Evolutionary conservation across 805 yeast genomes (phyloP), one percentile per base, ranked within the genome.

Genomic region (Brettanomyces nanus): DNA sequence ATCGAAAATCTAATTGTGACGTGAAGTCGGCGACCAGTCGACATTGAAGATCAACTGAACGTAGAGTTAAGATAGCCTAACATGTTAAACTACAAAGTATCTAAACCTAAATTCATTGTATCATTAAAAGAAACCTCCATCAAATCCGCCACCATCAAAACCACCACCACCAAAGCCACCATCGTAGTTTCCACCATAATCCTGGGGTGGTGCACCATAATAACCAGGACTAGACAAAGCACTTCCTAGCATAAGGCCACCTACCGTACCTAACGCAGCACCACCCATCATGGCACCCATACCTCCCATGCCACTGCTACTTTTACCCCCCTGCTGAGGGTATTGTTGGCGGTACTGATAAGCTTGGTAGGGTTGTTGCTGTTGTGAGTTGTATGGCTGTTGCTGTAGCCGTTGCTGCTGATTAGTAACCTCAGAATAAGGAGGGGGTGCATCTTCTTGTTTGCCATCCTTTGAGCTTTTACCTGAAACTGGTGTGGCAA

Each of bases 251-350:
- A 25, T 15, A 18, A 34, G n/a, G 10, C 31, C 37, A 17, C 37
- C 37, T 11, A 34, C 17, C 4, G 31, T 26, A 27, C 65, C 64
- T 4, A 55, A 45, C 3, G 61, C 63, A n/a, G 53, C 49, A 35
- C 63, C 60, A 4, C 61, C 60, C 37, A 51, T 21, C 45, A 49
- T 33, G 6, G 52, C 53, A 14, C 61, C 54, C 47, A 45, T 39
- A 31, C 54, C 48, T 33, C 55, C 56, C 51, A 52, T 42, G 18
- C 53, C 39, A 28, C 37, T 15, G 14, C 17, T 26, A 5, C 27
- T 10, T 9, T 18, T 10, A n/a, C 26, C 15, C 5, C 19, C 18
- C 29, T 14, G 30, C 9, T 19, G 30, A 22, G 17, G 31, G 22
- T 26, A 31, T 22, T 26, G 37, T n/a, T 34, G 31, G 11, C 6